Conservation (phyloP, 495 filamentous ascomycete genomes). For the Pyronema omphalodes region DNA sequence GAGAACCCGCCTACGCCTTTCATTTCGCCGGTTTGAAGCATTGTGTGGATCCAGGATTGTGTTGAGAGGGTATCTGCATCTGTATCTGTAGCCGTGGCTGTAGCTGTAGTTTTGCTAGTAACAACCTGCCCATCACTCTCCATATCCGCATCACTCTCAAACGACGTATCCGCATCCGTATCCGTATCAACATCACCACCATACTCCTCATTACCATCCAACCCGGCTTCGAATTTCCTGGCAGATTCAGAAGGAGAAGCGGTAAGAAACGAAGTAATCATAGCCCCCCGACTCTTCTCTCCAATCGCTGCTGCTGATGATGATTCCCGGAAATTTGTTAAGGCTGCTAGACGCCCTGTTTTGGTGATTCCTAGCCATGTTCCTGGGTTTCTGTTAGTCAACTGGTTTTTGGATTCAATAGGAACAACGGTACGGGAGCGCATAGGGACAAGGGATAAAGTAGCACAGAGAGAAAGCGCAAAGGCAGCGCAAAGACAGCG, state of each 20-base stretch:
- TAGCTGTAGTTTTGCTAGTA: too few relatives aligned
- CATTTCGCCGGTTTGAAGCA: conserved; percentile 47
- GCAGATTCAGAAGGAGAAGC: too few relatives aligned
- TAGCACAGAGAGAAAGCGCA: too few relatives aligned
- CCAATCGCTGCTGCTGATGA: conserved; percentile 17
- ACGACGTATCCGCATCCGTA: too few relatives aligned
- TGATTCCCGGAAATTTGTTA: conserved; percentile 88
- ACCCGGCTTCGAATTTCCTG: too few relatives aligned
- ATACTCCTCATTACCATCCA: too few relatives aligned
- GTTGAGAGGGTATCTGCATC: background rate
- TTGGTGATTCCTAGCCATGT: conserved; percentile 90
- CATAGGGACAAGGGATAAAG: background rate
- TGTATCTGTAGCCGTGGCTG: too few relatives aligned
- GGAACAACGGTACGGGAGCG: background rate
- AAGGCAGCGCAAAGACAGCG: conserved; percentile 9
- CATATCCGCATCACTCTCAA: background rate
- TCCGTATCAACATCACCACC: too few relatives aligned
- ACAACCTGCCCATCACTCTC: background rate
- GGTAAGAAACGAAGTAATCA: conserved; percentile 77
- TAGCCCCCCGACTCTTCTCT: conserved; percentile 40
- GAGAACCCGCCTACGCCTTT: conserved; percentile 79
- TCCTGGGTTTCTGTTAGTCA: conserved; percentile 28
- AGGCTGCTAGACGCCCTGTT: conserved; percentile 64
- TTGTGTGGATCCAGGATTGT: conserved; percentile 44
- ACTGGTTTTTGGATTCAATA: conserved; percentile 20